phyloP scores from a whole-genome alignment of 192 early-diverging fungal species.

The Kickxella alabastrina region DNA sequence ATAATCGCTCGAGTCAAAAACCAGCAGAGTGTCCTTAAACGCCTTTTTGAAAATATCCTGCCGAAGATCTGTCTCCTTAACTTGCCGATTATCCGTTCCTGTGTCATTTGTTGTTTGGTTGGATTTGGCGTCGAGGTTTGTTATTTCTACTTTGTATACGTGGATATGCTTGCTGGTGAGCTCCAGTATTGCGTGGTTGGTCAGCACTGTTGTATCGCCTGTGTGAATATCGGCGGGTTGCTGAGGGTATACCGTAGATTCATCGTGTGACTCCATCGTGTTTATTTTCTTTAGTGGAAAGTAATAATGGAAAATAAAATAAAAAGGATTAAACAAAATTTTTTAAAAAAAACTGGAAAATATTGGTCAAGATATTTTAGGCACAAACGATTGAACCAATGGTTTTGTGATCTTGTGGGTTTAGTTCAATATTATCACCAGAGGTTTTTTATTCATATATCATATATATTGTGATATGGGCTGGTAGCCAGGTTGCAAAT shows the following conservation, averaged over 20 bases:
- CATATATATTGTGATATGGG: too few species aligned
- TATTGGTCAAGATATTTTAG: background rate
- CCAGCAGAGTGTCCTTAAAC: too few species aligned
- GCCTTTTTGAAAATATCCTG: background rate
- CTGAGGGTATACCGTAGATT: too few species aligned
- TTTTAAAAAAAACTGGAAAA: background rate
- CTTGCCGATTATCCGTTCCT: background rate
- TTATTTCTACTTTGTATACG: constrained; percentile 30
- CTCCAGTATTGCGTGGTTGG: constrained; percentile 11
- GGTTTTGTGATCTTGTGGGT: background rate
- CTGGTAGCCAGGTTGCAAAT: too few species aligned
- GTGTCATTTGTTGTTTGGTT: background rate
- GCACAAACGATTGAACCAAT: background rate
- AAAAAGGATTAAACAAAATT: background rate
- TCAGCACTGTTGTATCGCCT: background rate
- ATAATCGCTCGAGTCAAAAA: constrained; percentile 27
- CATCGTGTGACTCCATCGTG: too few species aligned
- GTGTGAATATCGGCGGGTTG: background rate
- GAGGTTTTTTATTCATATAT: too few species aligned
- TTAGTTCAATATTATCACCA: too few species aligned
- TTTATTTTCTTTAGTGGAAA: too few species aligned
- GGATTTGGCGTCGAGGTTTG: constrained; percentile 19
- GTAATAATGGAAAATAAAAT: background rate
- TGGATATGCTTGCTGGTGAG: constrained; percentile 17
- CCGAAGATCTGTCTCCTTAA: background rate